Evolutionary conservation across 2,329 filamentous ascomycete species (phyloP).

Genomic region (Monosporascus sp.): DNA sequence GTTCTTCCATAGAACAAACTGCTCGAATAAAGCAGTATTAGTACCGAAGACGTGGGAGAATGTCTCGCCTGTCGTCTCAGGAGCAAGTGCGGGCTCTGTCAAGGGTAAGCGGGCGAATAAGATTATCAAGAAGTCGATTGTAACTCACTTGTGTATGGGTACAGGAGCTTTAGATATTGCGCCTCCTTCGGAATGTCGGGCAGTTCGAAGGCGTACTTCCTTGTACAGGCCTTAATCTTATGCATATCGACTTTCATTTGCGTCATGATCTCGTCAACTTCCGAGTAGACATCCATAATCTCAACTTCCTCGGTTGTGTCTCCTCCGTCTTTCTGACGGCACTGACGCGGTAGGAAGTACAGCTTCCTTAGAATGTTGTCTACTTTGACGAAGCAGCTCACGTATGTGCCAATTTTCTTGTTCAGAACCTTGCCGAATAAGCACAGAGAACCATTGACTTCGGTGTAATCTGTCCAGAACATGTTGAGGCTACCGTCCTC

Average conservation of each 20-base stretch:
- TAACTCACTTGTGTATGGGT: slow-evolving; percentile 74
- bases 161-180: slow-evolving; percentile 92
- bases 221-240: slow-evolving; percentile 85
- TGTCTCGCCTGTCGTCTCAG: slow-evolving; percentile 72
- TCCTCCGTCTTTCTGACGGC: slow-evolving; percentile 50
- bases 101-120: slow-evolving; percentile 11
- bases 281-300: slow-evolving; percentile 85
- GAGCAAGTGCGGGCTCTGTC: slow-evolving; percentile 63
- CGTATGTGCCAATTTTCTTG: slow-evolving; percentile 71
- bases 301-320: slow-evolving; percentile 73
- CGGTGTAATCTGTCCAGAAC: slow-evolving; percentile 96
- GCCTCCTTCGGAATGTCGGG: slow-evolving; percentile 80
- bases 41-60: slow-evolving; percentile 93
- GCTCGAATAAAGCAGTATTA: slow-evolving; percentile 91
- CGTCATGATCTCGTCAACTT: slow-evolving; percentile 85
- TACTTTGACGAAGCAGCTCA: slow-evolving; percentile 93
- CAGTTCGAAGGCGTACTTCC: slow-evolving; percentile 96
- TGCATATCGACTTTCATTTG: slow-evolving; percentile 80
- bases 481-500: slow-evolving; percentile 87
- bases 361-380: slow-evolving; percentile 92
- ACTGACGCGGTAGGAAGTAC: slow-evolving; percentile 81
- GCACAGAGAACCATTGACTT: slow-evolving; percentile 85
- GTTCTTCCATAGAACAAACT: slow-evolving; percentile 98
- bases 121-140: neutral
- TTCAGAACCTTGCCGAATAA: slow-evolving; percentile 95